Evolutionary conservation across 768 basidiomycete genomes (phyloP), one percentile per base, ranked within the genome.

Genomic region (Boletus subcaerulescens): DNA sequence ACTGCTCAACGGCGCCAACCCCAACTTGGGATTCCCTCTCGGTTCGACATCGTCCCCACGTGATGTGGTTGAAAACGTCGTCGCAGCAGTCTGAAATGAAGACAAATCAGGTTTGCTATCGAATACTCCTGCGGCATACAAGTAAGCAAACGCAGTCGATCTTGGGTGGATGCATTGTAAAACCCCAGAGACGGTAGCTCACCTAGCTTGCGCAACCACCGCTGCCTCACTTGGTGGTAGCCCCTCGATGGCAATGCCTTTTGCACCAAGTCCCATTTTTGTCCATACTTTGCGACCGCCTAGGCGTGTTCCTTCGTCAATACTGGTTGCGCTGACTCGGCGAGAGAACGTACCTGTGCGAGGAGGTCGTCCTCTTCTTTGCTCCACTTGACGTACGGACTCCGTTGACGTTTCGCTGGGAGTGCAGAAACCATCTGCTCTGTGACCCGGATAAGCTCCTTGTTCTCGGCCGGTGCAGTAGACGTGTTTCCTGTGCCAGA

Each of bases 201-300:
- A 71, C 76, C 74, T 2, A 75, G 51, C 53, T 75, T 76, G 43
- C 74, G 65, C 50, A 76, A 60, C 74, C 76, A 76, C n/a, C 75
- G 65, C 48, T 76, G 74, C 3, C 74, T 71, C 40, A 76, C 75
- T 60, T 77, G 74, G 49, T 77, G 75, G 48, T 76, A 76, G 2
- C 75, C 73, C 46, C 76, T 60, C 36, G 73, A 73, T 20, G 74
- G 72, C 42, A 76, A 53, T 9, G 71, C 71, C 45, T 74, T 74
- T 63, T 75, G 74, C 31, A 77, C 73, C 46, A 76, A 48, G 40
- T 76, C 73, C 73, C 73, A 68, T 54, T 71, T 65, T 52, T 75
- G 73, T 31, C 74, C 73, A 26, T 75, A 65, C 60, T 75, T 75
- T 6, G 70, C 65, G 3, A 75, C 74, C 5, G 74, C 74, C 73